Percentiles rank a stretch among this genome's conserved stretches.
Evolutionary conservation across 495 filamentous ascomycete genomes (phyloP).

Genomic region (Chaetomidium leptoderma): DNA sequence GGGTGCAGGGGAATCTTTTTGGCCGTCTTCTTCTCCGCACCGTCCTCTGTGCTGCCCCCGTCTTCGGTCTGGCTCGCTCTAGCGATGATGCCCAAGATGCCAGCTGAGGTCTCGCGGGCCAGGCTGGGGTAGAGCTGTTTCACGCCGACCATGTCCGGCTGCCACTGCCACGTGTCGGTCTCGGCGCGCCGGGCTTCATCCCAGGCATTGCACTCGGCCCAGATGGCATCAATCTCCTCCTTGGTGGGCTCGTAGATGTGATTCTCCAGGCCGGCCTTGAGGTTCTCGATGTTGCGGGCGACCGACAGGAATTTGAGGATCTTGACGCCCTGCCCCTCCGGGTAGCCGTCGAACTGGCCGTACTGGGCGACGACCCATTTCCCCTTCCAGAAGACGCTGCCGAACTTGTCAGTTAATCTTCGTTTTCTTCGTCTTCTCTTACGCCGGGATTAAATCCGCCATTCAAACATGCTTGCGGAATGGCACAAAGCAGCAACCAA

Average conservation of each 20-base stretch:
- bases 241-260: slow-evolving; percentile 14
- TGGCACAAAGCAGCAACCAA: neutral
- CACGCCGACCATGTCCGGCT: neutral
- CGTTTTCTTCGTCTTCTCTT: neutral
- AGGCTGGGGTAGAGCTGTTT: slow-evolving; percentile 13
- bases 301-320: slow-evolving; percentile 14
- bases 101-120: slow-evolving; percentile 8
- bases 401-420: neutral
- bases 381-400: slow-evolving; percentile 18
- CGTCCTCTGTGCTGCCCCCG: neutral
- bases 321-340: slow-evolving; percentile 15
- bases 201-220: slow-evolving; percentile 12
- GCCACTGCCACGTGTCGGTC: neutral
- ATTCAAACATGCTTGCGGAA: neutral
- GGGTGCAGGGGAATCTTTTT: slow-evolving; percentile 13
- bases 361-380: slow-evolving; percentile 19
- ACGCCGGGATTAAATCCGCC: neutral
- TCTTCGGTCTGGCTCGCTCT: neutral
- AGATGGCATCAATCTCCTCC: slow-evolving; percentile 7
- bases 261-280: slow-evolving; percentile 18
- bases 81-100: slow-evolving; percentile 12
- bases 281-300: slow-evolving; percentile 16
- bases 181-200: neutral
- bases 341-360: slow-evolving; percentile 18
- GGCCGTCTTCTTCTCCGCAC: neutral